These are phyloP conservation scores for Wickerhamiella nectarea DNA, from an alignment of 805 yeast genomes.

Conservation along the genomic window DNA sequence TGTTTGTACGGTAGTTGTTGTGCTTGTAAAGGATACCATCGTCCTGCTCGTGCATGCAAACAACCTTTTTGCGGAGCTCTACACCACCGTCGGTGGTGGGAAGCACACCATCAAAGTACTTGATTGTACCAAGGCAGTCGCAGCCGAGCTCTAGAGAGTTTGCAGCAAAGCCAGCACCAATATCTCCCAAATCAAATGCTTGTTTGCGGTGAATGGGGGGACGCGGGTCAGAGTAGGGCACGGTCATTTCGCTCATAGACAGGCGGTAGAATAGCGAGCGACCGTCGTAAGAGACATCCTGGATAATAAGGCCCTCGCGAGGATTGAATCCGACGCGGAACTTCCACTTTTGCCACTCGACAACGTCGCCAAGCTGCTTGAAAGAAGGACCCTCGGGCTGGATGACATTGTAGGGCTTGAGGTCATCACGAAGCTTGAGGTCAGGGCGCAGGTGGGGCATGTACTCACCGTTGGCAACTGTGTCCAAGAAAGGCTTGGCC, in stretches of 20 bases:
- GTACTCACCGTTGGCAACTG: conserved; percentile 52
- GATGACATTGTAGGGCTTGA: conserved; percentile 63
- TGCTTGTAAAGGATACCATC: conserved; percentile 68
- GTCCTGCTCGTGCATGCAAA: conserved; percentile 79
- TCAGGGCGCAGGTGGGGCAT: conserved; percentile 55
- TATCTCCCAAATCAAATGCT: conserved; percentile 74
- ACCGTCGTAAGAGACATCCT: conserved; percentile 63
- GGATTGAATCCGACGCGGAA: conserved; percentile 55
- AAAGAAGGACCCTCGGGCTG: conserved; percentile 83
- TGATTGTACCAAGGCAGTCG: conserved; percentile 69
- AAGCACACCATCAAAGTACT: conserved; percentile 52
- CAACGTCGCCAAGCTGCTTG: conserved; percentile 42
- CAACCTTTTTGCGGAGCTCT: conserved; percentile 48
- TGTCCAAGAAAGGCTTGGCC: conserved; percentile 39
- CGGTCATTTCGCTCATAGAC: conserved; percentile 71
- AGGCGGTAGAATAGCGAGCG: conserved; percentile 63
- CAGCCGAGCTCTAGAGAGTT: conserved; percentile 60
- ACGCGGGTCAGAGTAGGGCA: conserved; percentile 75
- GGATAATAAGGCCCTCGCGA: conserved; percentile 68
- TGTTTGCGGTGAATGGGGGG: conserved; percentile 75
- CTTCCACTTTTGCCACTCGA: conserved; percentile 76
- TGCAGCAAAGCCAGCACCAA: conserved; percentile 66
- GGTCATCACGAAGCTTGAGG: conserved; percentile 39
- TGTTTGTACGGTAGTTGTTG: conserved; percentile 61
- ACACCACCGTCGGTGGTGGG: conserved; percentile 49